Conservation (phyloP, 2,329 filamentous ascomycete species). For the Metarhizium guizhouense region DNA sequence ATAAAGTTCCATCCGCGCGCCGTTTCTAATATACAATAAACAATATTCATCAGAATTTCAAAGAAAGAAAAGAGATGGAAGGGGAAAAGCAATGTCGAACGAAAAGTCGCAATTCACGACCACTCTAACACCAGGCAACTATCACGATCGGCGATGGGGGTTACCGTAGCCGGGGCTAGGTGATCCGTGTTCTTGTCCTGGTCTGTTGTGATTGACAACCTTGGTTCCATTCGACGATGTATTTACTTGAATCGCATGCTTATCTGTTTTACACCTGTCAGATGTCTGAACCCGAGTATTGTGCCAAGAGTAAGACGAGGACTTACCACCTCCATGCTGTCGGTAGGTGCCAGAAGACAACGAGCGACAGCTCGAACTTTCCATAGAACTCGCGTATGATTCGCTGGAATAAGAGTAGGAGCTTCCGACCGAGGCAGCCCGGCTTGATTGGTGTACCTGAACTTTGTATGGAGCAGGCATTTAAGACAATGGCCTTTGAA, state of each 20-base stretch:
- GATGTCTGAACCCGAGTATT: neutral
- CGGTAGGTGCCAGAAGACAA: conserved; percentile 19
- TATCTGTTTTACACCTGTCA: conserved; percentile 16
- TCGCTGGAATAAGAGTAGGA: conserved; percentile 13
- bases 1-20: no score
- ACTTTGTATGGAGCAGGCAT: conserved; percentile 19
- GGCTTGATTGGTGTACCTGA: conserved; percentile 24
- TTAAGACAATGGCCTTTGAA: neutral
- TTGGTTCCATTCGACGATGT: conserved; percentile 14
- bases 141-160: neutral
- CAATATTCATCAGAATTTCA: no score
- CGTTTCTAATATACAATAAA: no score
- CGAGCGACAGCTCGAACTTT: conserved; percentile 16
- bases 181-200: conserved; percentile 18
- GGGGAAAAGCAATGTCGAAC: no score
- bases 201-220: conserved; percentile 24
- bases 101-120: neutral
- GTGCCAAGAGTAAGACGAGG: conserved; percentile 1
- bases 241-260: conserved; percentile 15
- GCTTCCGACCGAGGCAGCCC: conserved; percentile 18
- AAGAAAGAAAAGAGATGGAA: no score
- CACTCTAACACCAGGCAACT: neutral
- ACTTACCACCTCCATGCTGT: conserved; percentile 23
- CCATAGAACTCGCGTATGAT: conserved; percentile 12
- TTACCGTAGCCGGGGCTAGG: conserved; percentile 20